Evolutionary conservation across 176 grass and related monocot species (phyloP).

Genomic region (Areca catechu): DNA sequence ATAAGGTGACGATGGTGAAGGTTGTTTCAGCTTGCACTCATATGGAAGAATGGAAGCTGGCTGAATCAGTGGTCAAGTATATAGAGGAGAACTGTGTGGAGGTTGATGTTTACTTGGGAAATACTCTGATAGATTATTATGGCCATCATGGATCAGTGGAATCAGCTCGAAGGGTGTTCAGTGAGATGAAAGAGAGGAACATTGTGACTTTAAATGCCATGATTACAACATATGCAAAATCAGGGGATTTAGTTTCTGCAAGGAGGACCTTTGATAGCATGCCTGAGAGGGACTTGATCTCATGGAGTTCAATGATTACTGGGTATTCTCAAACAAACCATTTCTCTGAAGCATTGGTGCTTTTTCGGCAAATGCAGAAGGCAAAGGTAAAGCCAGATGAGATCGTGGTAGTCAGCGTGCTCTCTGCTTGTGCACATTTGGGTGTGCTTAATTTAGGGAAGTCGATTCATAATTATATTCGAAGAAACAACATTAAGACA

Average conservation of each 20-base stretch:
- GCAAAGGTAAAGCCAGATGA: conserved; percentile 41
- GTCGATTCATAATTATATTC: conserved; percentile 42
- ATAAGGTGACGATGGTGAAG: conserved; percentile 58
- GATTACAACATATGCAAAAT: conserved; percentile 39
- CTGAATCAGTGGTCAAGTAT: conserved; percentile 32
- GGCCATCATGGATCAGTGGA: conserved; percentile 24
- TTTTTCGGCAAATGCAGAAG: conserved; percentile 53
- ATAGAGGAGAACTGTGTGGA: conserved; percentile 32
- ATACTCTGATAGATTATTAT: conserved; percentile 46
- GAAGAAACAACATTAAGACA: conserved; percentile 30
- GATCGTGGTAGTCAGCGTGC: conserved; percentile 28
- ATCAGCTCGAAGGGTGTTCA: conserved; percentile 32
- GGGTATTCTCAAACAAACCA: conserved; percentile 35
- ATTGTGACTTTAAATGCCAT: conserved; percentile 35
- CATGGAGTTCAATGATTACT: conserved; percentile 50
- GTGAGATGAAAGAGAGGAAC: conserved; percentile 37
- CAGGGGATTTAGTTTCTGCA: conserved; percentile 26
- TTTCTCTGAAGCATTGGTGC: conserved; percentile 38
- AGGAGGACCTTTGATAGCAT: conserved; percentile 41
- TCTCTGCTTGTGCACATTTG: conserved; percentile 38
- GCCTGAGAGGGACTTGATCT: conserved; percentile 40
- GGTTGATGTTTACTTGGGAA: conserved; percentile 54
- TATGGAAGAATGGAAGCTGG: conserved; percentile 38
- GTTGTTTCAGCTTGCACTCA: conserved; percentile 45
- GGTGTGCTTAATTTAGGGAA: conserved; percentile 31